These are phyloP conservation scores for Cladosporium sp. DNA, from an alignment of 2,329 filamentous ascomycete species.

Conservation along the genomic window DNA sequence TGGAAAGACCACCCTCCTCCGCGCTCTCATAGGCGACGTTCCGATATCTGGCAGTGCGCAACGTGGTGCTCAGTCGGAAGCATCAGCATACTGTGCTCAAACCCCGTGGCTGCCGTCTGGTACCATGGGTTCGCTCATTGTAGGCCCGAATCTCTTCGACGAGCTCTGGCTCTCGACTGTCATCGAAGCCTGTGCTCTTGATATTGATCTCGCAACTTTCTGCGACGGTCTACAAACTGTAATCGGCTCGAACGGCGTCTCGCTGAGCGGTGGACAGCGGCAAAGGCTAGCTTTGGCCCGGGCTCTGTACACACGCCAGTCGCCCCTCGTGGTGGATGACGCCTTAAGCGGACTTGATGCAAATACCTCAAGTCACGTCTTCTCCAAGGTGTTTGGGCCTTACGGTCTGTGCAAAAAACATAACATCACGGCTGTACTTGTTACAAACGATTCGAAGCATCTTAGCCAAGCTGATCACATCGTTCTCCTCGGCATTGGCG, in stretches of 20 bases:
- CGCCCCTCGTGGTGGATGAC: constrained; percentile 53
- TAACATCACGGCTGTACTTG: constrained; percentile 42
- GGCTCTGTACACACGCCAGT: constrained; percentile 51
- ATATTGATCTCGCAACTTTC: constrained; percentile 42
- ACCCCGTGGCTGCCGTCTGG: constrained; percentile 41
- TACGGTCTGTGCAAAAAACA: constrained; percentile 46
- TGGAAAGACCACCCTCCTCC: constrained; percentile 15
- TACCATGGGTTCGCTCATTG: constrained; percentile 39
- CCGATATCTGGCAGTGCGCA: neutral
- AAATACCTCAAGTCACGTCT: constrained; percentile 51
- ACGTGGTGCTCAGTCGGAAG: neutral
- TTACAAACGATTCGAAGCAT: constrained; percentile 37
- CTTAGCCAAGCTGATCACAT: constrained; percentile 41
- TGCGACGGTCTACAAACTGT: constrained; percentile 39
- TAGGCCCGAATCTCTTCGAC: constrained; percentile 37
- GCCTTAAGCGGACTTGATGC: constrained; percentile 53
- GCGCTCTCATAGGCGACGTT: neutral
- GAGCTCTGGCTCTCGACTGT: constrained; percentile 40
- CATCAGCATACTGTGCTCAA: constrained; percentile 38
- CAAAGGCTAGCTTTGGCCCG: constrained; percentile 51
- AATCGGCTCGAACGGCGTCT: constrained; percentile 50
- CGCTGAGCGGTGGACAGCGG: constrained; percentile 55
- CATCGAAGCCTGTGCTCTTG: constrained; percentile 37
- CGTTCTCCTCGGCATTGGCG: constrained; percentile 32
- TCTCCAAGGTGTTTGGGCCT: constrained; percentile 47